Conservation (phyloP, 23 red algal species). For the Agarophyton chilense region DNA sequence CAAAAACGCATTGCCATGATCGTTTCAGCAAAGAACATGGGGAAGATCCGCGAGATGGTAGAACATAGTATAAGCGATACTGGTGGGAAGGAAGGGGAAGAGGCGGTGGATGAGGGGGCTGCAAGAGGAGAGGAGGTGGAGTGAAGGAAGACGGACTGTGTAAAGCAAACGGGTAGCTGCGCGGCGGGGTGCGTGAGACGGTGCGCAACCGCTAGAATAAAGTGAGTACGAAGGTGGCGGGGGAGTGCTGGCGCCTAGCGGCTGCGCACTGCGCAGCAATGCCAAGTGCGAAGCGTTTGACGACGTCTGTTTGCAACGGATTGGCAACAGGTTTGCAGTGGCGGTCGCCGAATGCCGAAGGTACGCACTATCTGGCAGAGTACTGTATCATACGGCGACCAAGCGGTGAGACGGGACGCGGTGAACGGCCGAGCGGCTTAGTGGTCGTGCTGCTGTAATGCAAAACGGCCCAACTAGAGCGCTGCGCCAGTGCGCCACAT, state of each 20-base stretch:
- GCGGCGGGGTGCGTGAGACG: background rate
- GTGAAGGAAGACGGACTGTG: background rate
- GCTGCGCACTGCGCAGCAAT: too few species aligned
- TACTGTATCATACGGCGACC: too few species aligned
- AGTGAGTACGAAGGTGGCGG: too few species aligned
- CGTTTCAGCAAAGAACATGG: background rate
- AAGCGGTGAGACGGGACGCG: too few species aligned
- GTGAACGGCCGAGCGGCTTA: background rate
- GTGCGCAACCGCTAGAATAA: too few species aligned
- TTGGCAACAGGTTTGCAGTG: too few species aligned
- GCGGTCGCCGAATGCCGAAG: too few species aligned
- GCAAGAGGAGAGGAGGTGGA: background rate
- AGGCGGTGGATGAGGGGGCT: background rate
- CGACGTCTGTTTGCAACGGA: too few species aligned
- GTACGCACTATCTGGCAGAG: too few species aligned
- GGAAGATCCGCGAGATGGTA: background rate
- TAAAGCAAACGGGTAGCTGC: background rate
- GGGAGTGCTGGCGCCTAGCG: too few species aligned
- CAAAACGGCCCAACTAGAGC: background rate
- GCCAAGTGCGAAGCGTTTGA: too few species aligned
- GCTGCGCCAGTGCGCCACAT: background rate
- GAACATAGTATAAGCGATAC: background rate
- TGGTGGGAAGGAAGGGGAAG: background rate
- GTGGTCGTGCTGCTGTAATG: background rate
- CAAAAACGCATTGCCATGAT: slow-evolving; percentile 15